A percentile compares a stretch with the other conserved stretches of the same genome.
Conservation (phyloP, 2,329 filamentous ascomycete genomes). For the Neophaeococcomyces mojaviensis region DNA sequence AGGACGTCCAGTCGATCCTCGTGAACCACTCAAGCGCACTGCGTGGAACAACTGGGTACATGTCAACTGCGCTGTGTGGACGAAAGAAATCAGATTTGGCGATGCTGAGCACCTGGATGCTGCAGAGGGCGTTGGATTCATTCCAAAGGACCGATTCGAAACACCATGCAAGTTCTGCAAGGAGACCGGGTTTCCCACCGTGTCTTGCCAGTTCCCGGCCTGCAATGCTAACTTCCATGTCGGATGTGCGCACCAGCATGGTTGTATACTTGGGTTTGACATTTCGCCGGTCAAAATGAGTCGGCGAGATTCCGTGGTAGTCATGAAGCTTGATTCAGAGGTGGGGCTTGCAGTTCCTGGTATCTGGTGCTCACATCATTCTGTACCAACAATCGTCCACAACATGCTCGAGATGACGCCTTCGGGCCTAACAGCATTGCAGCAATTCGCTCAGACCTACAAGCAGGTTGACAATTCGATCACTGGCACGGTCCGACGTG, state of each 20-base stretch:
- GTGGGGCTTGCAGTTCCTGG: conserved; percentile 75
- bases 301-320: conserved; percentile 69
- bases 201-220: conserved; percentile 61
- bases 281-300: conserved; percentile 84
- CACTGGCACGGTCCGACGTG: conserved; percentile 88
- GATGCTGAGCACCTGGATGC: conserved; percentile 74
- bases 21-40: conserved; percentile 87
- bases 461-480: conserved; percentile 89
- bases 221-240: conserved; percentile 63
- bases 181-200: conserved; percentile 60
- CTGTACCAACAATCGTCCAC: conserved; percentile 66
- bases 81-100: conserved; percentile 85
- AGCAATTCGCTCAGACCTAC: conserved; percentile 79
- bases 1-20: conserved; percentile 72
- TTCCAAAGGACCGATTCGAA: conserved; percentile 64
- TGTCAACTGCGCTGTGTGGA: conserved; percentile 86
- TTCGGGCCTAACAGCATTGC: conserved; percentile 68
- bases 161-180: conserved; percentile 81
- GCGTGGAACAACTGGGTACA: conserved; percentile 98
- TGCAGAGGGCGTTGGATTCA: conserved; percentile 81
- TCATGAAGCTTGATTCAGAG: conserved; percentile 73
- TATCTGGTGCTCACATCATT: conserved; percentile 87
- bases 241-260: conserved; percentile 78
- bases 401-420: conserved; percentile 69
- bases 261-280: conserved; percentile 82